Percentiles rank a stretch among this genome's conserved stretches.
Evolutionary conservation across 169 alveolate species (phyloP).

Genomic region (Plasmodium yoelii): DNA sequence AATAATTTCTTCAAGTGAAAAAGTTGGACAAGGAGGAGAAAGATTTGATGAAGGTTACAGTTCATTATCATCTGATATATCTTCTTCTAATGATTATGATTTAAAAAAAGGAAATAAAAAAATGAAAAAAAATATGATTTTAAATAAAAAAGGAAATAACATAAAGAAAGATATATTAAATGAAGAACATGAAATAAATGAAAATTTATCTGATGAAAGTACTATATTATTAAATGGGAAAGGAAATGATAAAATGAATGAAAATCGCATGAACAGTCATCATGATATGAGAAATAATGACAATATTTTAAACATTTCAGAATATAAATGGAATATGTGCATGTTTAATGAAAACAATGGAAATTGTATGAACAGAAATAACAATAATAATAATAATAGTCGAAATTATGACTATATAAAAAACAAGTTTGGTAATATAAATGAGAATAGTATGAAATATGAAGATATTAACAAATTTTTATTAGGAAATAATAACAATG

Average conservation of each 20-base stretch:
- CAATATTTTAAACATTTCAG: neutral
- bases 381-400: neutral
- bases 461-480: constrained; percentile 13
- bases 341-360: neutral
- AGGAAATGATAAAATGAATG: neutral
- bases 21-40: neutral
- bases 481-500: neutral
- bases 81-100: neutral
- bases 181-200: neutral
- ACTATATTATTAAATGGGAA: neutral
- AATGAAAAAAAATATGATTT: neutral
- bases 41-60: neutral
- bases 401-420: neutral
- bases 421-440: neutral
- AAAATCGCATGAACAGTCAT: neutral
- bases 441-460: neutral
- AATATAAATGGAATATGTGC: neutral
- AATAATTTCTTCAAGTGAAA: neutral
- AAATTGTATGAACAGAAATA: neutral
- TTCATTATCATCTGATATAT: too few relatives aligned
- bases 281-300: neutral
- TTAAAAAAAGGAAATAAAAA: neutral
- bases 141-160: neutral
- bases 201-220: neutral
- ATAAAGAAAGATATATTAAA: neutral